These are phyloP conservation scores for Anthracocystis walkeri DNA, from an alignment of 1,284 basidiomycete genomes.

Conservation along the genomic window DNA sequence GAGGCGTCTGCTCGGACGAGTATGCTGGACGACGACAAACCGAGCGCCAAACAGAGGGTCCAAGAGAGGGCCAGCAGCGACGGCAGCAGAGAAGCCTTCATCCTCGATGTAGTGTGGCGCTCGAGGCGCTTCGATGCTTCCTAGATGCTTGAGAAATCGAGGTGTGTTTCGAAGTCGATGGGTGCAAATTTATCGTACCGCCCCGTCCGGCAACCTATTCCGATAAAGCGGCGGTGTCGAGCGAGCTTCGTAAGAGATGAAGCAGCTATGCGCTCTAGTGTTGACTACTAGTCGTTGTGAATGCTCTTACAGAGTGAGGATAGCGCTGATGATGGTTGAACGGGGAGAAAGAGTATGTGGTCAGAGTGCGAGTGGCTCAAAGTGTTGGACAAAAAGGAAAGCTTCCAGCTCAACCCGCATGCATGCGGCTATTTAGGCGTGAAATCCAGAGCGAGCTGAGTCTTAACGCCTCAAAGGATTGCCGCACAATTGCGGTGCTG, in stretches of 20 bases:
- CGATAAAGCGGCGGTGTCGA: not conserved
- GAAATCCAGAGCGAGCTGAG: not conserved
- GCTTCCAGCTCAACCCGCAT: slow-evolving; percentile 35
- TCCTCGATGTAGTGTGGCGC: slow-evolving; percentile 4
- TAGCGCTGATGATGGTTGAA: not conserved
- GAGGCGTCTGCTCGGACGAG: slow-evolving; percentile 28
- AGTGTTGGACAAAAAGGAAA: slow-evolving; percentile 14
- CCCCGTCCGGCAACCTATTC: not conserved
- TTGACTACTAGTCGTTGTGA: not conserved
- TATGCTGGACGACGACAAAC: slow-evolving; percentile 25
- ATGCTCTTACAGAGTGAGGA: not conserved
- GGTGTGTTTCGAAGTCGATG: no score
- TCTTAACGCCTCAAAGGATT: slow-evolving; percentile 13
- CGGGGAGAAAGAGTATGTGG: not conserved
- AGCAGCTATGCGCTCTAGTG: not conserved
- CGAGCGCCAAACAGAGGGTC: slow-evolving; percentile 40
- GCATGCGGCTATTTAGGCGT: slow-evolving; percentile 7
- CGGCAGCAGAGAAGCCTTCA: slow-evolving; percentile 33
- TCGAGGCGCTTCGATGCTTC: not conserved
- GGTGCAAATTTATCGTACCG: no score
- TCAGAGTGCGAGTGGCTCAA: not conserved
- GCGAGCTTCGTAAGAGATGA: not conserved
- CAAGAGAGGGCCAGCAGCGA: slow-evolving; percentile 46
- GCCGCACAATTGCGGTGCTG: slow-evolving; percentile 7
- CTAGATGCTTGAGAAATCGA: not conserved